Percentiles rank a stretch among this genome's conserved stretches.
Evolutionary conservation across 345 rosid species (phyloP).

Genomic region (Bruguiera gymnorhiza): DNA sequence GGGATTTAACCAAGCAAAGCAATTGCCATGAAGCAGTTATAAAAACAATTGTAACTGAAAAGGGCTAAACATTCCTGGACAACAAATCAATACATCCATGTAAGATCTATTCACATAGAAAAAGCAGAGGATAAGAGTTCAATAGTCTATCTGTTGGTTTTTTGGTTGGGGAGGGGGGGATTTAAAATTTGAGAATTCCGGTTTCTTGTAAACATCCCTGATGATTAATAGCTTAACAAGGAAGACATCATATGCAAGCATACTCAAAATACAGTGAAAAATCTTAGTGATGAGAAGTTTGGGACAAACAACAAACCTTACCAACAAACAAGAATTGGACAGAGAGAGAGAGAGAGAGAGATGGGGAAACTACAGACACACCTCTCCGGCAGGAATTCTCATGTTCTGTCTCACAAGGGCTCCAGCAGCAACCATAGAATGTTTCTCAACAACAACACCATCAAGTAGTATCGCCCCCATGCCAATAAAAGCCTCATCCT

Average conservation of each 20-base stretch:
- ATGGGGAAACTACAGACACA: constrained; percentile 16
- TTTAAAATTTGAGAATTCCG: background rate
- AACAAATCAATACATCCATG: background rate
- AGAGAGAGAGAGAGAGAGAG: background rate
- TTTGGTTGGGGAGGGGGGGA: background rate
- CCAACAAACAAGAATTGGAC: background rate
- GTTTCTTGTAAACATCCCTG: background rate
- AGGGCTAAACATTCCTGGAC: background rate
- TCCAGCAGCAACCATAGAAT: constrained; percentile 95
- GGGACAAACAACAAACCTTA: background rate
- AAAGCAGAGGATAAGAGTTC: background rate
- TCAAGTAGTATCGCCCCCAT: constrained; percentile 94
- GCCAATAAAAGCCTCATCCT: constrained; percentile 85
- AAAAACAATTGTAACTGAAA: too few relatives aligned
- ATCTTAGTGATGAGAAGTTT: background rate
- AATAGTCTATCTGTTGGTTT: too few relatives aligned
- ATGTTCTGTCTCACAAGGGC: constrained; percentile 93
- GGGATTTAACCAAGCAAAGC: background rate
- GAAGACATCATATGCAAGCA: background rate
- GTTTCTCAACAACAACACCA: constrained; percentile 82
- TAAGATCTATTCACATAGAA: background rate
- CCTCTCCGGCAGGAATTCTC: constrained; percentile 83
- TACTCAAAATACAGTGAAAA: background rate
- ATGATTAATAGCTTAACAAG: background rate
- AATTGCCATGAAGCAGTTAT: background rate